A percentile compares a stretch with the other conserved stretches of the same genome.
These are phyloP conservation scores for Albatrellus sp. DNA, from an alignment of 1,284 basidiomycete species.

Conservation along the genomic window DNA sequence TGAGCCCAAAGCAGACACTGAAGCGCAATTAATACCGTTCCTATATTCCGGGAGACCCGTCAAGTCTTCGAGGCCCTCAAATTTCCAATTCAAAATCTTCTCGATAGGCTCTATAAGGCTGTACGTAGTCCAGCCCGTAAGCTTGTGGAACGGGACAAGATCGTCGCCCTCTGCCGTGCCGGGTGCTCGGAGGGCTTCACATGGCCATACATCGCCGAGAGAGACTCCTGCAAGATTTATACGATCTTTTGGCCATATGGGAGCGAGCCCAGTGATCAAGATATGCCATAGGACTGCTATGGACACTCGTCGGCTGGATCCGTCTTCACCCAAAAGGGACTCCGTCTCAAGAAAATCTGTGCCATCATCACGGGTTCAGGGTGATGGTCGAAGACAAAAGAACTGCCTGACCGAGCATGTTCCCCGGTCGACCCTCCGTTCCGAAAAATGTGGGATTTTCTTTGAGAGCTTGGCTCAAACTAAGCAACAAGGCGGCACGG, in stretches of 20 bases:
- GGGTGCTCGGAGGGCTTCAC: constrained; percentile 35
- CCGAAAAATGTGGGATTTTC: constrained; percentile 61
- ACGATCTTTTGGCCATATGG: constrained; percentile 84
- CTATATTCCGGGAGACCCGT: constrained; percentile 86
- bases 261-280: constrained; percentile 72
- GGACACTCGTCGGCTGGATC: constrained; percentile 34
- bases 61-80: constrained; percentile 64
- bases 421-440: constrained; percentile 61
- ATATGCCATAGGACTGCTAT: constrained; percentile 70
- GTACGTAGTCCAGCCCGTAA: constrained; percentile 89
- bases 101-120: constrained; percentile 78
- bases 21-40: constrained; percentile 43
- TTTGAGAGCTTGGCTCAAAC: constrained; percentile 60
- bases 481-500: constrained; percentile 64
- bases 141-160: constrained; percentile 90
- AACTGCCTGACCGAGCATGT: constrained; percentile 51
- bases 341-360: constrained; percentile 64
- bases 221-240: constrained; percentile 50
- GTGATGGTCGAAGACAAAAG: background rate
- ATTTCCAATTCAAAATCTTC: constrained; percentile 64
- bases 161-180: constrained; percentile 41
- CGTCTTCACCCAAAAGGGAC: constrained; percentile 26
- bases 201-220: constrained; percentile 89
- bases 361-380: background rate
- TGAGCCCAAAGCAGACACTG: background rate